These are phyloP conservation scores for Sphaerulina populicola DNA, from an alignment of 2,329 filamentous ascomycete genomes.

Conservation along the genomic window DNA sequence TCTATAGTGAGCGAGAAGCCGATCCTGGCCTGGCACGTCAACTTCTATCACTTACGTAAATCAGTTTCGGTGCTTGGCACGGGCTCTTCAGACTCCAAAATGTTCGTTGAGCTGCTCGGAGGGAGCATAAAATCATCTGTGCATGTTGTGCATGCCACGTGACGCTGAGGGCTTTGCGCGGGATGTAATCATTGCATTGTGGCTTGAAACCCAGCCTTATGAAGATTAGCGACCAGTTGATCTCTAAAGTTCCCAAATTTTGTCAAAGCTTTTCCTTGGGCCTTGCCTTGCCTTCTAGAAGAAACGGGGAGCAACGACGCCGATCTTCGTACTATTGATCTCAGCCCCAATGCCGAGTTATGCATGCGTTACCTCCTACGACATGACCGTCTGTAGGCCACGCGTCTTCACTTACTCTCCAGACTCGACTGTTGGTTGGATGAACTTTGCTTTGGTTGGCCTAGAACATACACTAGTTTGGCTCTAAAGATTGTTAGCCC, in stretches of 20 bases:
- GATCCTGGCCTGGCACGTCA: too few species aligned
- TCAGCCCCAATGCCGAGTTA: not conserved
- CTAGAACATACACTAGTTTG: too few species aligned
- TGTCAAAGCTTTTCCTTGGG: conserved; percentile 9
- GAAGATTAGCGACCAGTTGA: not conserved
- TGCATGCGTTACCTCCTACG: not conserved
- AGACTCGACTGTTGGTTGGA: not conserved
- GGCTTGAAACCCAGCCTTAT: conserved; percentile 3
- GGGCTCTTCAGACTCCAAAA: not conserved
- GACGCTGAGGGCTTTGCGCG: not conserved
- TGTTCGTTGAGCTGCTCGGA: not conserved
- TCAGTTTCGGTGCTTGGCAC: not conserved
- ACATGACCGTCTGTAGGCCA: not conserved
- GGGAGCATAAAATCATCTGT: not conserved
- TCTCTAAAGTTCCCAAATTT: conserved; percentile 4
- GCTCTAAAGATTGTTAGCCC: too few species aligned
- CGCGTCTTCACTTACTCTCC: not conserved
- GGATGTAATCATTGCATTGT: not conserved
- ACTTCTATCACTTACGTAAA: too few species aligned
- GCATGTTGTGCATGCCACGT: not conserved
- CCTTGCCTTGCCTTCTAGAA: conserved; percentile 14
- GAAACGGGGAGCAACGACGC: not conserved
- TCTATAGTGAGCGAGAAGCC: too few species aligned
- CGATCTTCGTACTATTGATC: not conserved
- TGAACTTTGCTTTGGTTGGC: not conserved